Conservation (phyloP, 768 basidiomycete species). For the Psilocybe azurescens region DNA sequence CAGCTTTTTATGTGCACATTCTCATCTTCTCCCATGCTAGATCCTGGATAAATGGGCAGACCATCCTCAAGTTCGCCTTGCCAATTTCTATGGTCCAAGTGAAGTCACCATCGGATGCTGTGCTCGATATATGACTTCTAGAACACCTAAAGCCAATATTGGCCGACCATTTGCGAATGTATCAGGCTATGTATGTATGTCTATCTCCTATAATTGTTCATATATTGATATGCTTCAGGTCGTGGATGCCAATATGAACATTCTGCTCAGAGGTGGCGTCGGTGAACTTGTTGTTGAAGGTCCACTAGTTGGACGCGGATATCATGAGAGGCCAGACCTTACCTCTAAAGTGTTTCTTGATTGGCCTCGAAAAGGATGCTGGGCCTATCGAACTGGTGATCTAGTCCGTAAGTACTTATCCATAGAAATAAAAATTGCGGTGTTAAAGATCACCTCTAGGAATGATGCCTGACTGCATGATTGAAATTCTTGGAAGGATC, state of each 20-base stretch:
- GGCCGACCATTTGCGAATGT: slow-evolving; percentile 46
- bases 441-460: slow-evolving; percentile 29
- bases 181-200: slow-evolving; percentile 35
- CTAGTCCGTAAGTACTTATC: slow-evolving; percentile 38
- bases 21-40: slow-evolving; percentile 17
- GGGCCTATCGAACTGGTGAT: slow-evolving; percentile 57
- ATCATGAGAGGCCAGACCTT: slow-evolving; percentile 48
- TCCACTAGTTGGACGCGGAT: slow-evolving; percentile 54
- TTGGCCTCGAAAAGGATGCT: slow-evolving; percentile 44
- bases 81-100: slow-evolving; percentile 58
- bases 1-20: neutral
- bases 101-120: slow-evolving; percentile 60
- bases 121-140: slow-evolving; percentile 45
- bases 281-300: slow-evolving; percentile 58
- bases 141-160: slow-evolving; percentile 47
- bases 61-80: slow-evolving; percentile 47
- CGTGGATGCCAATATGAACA: slow-evolving; percentile 45
- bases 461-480: slow-evolving; percentile 52
- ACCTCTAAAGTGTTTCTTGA: slow-evolving; percentile 51
- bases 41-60: slow-evolving; percentile 53
- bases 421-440: neutral
- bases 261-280: slow-evolving; percentile 47
- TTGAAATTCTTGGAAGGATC: slow-evolving; percentile 56
- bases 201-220: slow-evolving; percentile 9
- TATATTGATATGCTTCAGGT: slow-evolving; percentile 37